phyloP scores from a whole-genome alignment of 306 rosid genomes.

The Medicago arabica region DNA sequence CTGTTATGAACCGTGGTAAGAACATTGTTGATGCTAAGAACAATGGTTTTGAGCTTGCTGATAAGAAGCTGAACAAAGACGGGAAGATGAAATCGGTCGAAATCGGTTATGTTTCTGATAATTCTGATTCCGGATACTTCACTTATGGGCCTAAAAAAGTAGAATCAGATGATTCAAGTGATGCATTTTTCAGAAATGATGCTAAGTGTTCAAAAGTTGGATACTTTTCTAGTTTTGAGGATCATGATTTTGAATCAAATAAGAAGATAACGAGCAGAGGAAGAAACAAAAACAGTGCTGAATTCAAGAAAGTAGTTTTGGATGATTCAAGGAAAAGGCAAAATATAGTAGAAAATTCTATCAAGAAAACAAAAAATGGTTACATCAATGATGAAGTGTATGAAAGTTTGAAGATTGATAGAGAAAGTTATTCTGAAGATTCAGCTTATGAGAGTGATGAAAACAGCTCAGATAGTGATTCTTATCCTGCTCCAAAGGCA shows the following conservation, averaged over 20 bases:
- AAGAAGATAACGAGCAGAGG: not conserved
- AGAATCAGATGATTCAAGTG: slow-evolving; percentile 10
- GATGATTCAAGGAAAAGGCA: slow-evolving; percentile 45
- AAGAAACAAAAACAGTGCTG: not conserved
- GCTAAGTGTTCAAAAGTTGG: not conserved
- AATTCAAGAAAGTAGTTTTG: not conserved
- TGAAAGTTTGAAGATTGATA: not conserved
- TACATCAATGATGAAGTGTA: slow-evolving; percentile 21
- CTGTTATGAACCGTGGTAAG: slow-evolving; percentile 12
- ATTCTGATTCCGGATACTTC: slow-evolving; percentile 46
- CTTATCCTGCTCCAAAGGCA: slow-evolving; percentile 48
- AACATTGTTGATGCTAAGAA: not conserved
- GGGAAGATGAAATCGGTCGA: not conserved
- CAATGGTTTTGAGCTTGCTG: not conserved
- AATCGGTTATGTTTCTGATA: slow-evolving; percentile 50
- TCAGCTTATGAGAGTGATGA: slow-evolving; percentile 69
- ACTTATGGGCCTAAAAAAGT: slow-evolving; percentile 5
- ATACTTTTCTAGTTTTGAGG: not conserved
- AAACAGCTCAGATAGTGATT: slow-evolving; percentile 61
- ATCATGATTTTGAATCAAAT: not conserved
- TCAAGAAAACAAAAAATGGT: slow-evolving; percentile 36
- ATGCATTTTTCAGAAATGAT: not conserved
- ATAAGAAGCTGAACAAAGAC: not conserved
- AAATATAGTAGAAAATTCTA: slow-evolving; percentile 39
- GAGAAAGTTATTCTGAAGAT: slow-evolving; percentile 39